Evolutionary conservation across 208 protist genomes (phyloP).

Genomic region (Crithidia thermophila): DNA sequence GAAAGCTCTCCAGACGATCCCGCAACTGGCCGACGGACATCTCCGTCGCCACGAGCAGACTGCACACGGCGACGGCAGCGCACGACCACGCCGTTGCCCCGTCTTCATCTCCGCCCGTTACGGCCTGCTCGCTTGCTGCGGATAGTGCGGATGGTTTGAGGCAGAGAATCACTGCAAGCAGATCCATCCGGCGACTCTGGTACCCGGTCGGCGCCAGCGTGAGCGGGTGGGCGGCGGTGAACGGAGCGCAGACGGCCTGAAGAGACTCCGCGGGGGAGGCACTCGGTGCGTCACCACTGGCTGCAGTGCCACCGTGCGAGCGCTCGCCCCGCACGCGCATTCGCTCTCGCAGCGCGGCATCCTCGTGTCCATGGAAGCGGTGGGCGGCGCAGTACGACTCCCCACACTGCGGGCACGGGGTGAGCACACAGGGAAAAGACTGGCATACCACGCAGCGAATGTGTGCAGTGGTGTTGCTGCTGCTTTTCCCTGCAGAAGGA

Average conservation of each 20-base stretch:
- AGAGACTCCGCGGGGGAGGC: background rate
- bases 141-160: background rate
- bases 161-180: constrained; percentile 14
- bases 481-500: background rate
- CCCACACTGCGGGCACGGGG: constrained; percentile 44
- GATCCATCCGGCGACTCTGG: constrained; percentile 41
- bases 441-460: constrained; percentile 38
- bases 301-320: too few relatives aligned
- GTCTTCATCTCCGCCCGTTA: background rate
- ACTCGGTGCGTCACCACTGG: background rate
- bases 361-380: constrained; percentile 67
- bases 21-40: constrained; percentile 67
- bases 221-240: constrained; percentile 29
- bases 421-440: constrained; percentile 40
- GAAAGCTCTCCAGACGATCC: constrained; percentile 41
- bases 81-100: background rate
- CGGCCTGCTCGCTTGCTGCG: background rate
- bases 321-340: background rate
- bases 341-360: constrained; percentile 15
- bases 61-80: constrained; percentile 38
- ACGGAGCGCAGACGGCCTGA: constrained; percentile 32
- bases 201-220: constrained; percentile 48
- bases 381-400: constrained; percentile 56
- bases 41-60: constrained; percentile 46
- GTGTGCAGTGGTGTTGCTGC: background rate